A percentile compares a stretch with the other conserved stretches of the same genome.
phyloP scores from a whole-genome alignment of 2,329 filamentous ascomycete genomes.

The Diaporthe longicolla region DNA sequence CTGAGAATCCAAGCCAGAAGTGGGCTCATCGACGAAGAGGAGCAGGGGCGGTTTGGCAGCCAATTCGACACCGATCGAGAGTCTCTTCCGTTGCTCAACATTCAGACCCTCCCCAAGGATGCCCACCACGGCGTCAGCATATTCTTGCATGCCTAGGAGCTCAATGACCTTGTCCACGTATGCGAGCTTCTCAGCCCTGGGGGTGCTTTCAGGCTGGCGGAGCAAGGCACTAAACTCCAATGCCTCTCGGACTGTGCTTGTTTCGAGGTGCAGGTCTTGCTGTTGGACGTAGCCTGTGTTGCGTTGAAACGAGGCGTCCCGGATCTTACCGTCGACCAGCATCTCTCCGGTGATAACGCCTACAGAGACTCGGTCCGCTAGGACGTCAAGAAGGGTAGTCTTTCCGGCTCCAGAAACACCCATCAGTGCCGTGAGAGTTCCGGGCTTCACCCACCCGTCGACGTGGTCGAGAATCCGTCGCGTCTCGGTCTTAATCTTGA shows the following conservation, averaged over 20 bases:
- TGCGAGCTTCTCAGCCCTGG: constrained; percentile 72
- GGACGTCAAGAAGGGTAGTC: constrained; percentile 78
- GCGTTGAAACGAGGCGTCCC: constrained; percentile 75
- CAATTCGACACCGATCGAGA: constrained; percentile 85
- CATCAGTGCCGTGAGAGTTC: constrained; percentile 44
- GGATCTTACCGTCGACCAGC: constrained; percentile 74
- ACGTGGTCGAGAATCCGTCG: constrained; percentile 41
- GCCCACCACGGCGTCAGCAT: constrained; percentile 77
- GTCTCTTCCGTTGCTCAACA: constrained; percentile 47
- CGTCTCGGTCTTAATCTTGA: constrained; percentile 42
- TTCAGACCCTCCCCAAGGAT: constrained; percentile 75
- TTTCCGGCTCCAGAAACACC: constrained; percentile 79
- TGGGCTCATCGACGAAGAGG: constrained; percentile 92
- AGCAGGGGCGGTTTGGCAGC: constrained; percentile 90
- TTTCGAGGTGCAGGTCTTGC: constrained; percentile 76
- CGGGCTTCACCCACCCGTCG: constrained; percentile 43
- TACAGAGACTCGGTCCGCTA: constrained; percentile 79
- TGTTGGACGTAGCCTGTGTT: constrained; percentile 80
- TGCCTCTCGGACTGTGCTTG: constrained; percentile 76
- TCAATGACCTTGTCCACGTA: constrained; percentile 79
- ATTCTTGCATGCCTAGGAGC: constrained; percentile 75
- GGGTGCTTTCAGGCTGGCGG: constrained; percentile 70
- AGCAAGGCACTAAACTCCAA: constrained; percentile 75
- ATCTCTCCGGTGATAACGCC: constrained; percentile 79
- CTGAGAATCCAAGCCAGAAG: constrained; percentile 90